A percentile compares a stretch with the other conserved stretches of the same genome.
These are phyloP conservation scores for Colletotrichum eremochloae DNA, from an alignment of 2,329 filamentous ascomycete species.

Conservation along the genomic window DNA sequence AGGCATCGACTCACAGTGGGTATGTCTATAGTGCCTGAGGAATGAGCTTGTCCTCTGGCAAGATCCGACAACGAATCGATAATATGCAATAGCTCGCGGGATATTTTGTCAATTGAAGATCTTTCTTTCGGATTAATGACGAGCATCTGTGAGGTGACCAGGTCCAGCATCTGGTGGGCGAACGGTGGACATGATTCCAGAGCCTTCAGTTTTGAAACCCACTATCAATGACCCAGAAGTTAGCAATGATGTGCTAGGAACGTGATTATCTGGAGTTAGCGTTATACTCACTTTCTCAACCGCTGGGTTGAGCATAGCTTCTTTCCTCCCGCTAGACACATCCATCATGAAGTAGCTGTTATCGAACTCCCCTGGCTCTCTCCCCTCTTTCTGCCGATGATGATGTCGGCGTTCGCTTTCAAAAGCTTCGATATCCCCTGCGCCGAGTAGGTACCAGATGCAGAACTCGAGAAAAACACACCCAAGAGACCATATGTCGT, in stretches of 20 bases:
- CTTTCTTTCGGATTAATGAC: constrained; percentile 1
- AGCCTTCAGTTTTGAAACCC: background rate
- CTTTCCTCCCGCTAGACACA: background rate
- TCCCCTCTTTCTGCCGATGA: background rate
- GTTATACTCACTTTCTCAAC: background rate
- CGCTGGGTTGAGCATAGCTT: constrained; percentile 10
- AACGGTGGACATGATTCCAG: background rate
- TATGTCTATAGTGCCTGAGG: background rate
- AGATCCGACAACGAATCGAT: too few species aligned
- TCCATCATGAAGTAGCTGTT: constrained; percentile 10
- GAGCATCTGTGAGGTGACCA: constrained; percentile 20
- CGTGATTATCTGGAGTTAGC: too few species aligned
- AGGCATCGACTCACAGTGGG: background rate
- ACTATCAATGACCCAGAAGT: background rate
- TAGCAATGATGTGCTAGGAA: background rate
- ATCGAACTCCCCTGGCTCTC: constrained; percentile 12
- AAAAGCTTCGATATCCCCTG: background rate
- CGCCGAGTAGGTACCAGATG: constrained; percentile 43
- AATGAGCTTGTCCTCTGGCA: background rate
- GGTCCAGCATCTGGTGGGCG: background rate
- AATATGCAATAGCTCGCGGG: background rate
- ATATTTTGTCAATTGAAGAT: constrained; percentile 4
- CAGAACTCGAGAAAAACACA: constrained; percentile 48
- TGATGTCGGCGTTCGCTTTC: background rate
- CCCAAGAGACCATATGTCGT: constrained; percentile 48